Base-by-base conservation (phyloP, 192 early-diverging fungal species). In the Geranomyces variabilis region DNA sequence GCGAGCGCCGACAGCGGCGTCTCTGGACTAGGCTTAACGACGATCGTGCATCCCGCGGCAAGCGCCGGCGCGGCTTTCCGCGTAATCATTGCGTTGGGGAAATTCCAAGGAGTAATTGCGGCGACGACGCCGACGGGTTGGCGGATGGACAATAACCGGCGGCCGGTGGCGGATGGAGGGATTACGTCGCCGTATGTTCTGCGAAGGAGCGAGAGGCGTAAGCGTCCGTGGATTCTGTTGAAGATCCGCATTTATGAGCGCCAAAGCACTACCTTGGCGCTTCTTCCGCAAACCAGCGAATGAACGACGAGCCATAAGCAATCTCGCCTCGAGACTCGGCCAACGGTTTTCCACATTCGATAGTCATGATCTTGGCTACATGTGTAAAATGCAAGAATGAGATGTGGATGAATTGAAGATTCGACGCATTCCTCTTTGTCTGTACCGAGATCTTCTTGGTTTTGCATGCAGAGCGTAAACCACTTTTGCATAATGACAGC, bases 231-330 rank as follows among this genome's bases (percentile, higher is more conserved):
- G 58, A 26, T 26, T 0, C 19, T 28, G 14, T 26, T 21, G 2
- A 15, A 19, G 14, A 60, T 60, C 14, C 0, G 58, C 58, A 60
- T 15, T 0, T n/a, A n/a, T n/a, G n/a, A n/a, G 21, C 61, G 34
- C 61, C 7, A 78, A 41, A 41, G n/a, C 24, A 53, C 4, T 24
- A 66, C 45, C 93, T 82, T 46, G 90, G 88, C 33, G 93, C 90
- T 69, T 95, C 93, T 62, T 94, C 92, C n/a, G 90, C 80, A 70
- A 92, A 93, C 92, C 92, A 95, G 69, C 91, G 88, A 55, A 92
- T 80, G 68, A 90, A 95, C 24, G 80, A 79, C 0, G 81, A 85
- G 29, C 85, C 89, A 71, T 91, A 91, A 1, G 59, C 53, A 17
- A 92, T 76, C 66, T 92, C 90, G 17, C 85, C 84, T 14, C 30